Evolutionary conservation across 1,139 yeast genomes (phyloP).

Genomic region (Suhomyces chickasaworum): DNA sequence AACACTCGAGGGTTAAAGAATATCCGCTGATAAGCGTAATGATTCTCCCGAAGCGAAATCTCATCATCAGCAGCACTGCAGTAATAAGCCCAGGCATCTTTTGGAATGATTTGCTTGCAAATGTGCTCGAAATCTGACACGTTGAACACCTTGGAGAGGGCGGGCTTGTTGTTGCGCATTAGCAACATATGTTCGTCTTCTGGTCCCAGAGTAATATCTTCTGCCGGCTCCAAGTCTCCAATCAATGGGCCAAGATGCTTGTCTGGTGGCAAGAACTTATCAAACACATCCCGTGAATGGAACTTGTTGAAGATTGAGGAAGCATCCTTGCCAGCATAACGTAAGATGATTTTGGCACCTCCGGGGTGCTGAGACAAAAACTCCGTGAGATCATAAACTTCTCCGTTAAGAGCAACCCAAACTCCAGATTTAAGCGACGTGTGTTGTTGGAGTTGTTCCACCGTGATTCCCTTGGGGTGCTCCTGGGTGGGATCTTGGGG

Average conservation of each 20-base stretch:
- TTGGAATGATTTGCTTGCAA: conserved; percentile 70
- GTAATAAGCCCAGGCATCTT: conserved; percentile 89
- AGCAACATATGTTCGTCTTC: conserved; percentile 28
- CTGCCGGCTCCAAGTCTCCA: conserved; percentile 14
- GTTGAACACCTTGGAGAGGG: conserved; percentile 19
- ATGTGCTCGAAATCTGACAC: conserved; percentile 69
- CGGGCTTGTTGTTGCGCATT: conserved; percentile 33
- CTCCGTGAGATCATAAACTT: conserved; percentile 53
- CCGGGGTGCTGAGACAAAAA: conserved; percentile 57
- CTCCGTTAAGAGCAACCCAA: conserved; percentile 57
- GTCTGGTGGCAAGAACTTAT: conserved; percentile 38
- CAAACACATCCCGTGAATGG: conserved; percentile 81
- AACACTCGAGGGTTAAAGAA: conserved; percentile 85
- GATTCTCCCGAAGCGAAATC: conserved; percentile 84
- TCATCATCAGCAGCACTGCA: conserved; percentile 94
- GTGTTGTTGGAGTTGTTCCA: conserved; percentile 41
- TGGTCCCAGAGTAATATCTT: conserved; percentile 21
- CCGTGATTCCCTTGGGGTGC: conserved; percentile 15
- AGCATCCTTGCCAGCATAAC: conserved; percentile 60
- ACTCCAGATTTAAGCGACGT: conserved; percentile 41
- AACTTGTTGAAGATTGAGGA: conserved; percentile 70
- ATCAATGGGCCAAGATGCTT: conserved; percentile 32
- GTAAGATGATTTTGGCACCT: conserved; percentile 53
- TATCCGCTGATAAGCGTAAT: conserved; percentile 80
- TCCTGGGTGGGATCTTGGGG: neutral